Base-by-base conservation (phyloP, 2,329 filamentous ascomycete genomes). In the Verticillium longisporum region DNA sequence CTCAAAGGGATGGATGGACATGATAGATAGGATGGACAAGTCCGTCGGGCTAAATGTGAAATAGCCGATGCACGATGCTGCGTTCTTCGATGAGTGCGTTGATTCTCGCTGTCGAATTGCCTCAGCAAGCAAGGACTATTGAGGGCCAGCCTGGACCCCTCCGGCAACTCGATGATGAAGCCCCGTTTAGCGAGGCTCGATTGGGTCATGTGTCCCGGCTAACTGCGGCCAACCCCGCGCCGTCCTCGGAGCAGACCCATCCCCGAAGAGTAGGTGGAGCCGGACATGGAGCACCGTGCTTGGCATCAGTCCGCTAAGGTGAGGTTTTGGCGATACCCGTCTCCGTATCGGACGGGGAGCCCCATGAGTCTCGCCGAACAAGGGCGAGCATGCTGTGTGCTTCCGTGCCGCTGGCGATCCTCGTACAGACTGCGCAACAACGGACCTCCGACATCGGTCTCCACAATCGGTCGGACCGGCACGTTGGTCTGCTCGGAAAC, bases 251-350 rank as follows among this genome's bases (percentile, higher is more conserved):
- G 45, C 45, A 50, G 18, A 50, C n/a, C 5, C 45, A 50, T n/a
- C 60, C 63, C 59, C 38, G 26, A 64, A 63, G 54, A 60, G 61
- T 50, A 63, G 41, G 38, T 61, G 14, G 58, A 64, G 57, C 45
- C 63, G 57, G 31, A 21, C n/a, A 38, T 54, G 55, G 56, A 60
- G 58, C 53, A 33, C 15, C 10, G 26, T 13, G 6, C 37, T 58
- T 58, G 63, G 38, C 41, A 53, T 60, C 61, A 56, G 58, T 62
- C 63, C 58, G 60, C 56, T 55, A 63, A 63, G 53, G 58, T 63
- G 58, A 64, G 57, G 60, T 62, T 56, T 63, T 63, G 62, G 57
- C 60, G 63, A 64, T 57, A n/a, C 13, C 56, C 56, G 56, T 21
- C 45, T 50, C 45, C 45, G 45, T 18, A 50, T 50, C 45, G 45